Base-by-base conservation (phyloP, 2,329 filamentous ascomycete genomes). In the Claviceps africana region DNA sequence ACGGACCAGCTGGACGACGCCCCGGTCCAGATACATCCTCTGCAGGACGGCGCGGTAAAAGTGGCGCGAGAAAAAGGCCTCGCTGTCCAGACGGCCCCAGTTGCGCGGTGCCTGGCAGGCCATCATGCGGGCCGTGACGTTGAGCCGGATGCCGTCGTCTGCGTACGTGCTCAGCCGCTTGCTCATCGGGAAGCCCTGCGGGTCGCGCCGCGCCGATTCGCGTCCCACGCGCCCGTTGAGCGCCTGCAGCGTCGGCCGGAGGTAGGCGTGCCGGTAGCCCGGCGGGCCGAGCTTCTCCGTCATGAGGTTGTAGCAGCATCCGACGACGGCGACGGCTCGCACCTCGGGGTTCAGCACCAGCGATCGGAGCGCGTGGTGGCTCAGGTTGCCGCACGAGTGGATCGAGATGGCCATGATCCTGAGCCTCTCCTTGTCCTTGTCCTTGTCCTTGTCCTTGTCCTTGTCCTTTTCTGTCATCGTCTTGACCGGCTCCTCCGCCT, bases 81-180 rank as follows among this genome's bases (percentile, higher is more conserved):
- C 85, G 64, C 87, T 94, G 55, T 95, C 90, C 30, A 76, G 72
- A 25, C 75, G 72, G 2, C 85, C 86, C 93, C 93, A 98, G 70
- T 98, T 98, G 54, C 83, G 76, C 1, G 93, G 90, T 8, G 93
- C 93, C 70, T 98, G 93, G 48, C 94, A 90, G 2, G 91, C 91
- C 91, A 97, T 96, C 85, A 95, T 95, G 45, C 93, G 81, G 1
- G 93, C 89, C 4, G 93, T 98, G 63, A 97, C 95, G 67, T 98
- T 97, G 53, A 97, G 75, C 25, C 87, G 79, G 47, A 97, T 75
- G 2, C 89, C 88, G 9, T 74, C 72, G 17, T 68, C 71, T 21
- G 72, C 67, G 59, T 84, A 78, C 3, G 66, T 79, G 67, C 62
- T 75, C 48, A 96, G 73, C 15, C 76, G 77, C 45, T 83, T 72